These are phyloP conservation scores for Roridomyces roridus DNA, from an alignment of 768 basidiomycete genomes.

Conservation along the genomic window DNA sequence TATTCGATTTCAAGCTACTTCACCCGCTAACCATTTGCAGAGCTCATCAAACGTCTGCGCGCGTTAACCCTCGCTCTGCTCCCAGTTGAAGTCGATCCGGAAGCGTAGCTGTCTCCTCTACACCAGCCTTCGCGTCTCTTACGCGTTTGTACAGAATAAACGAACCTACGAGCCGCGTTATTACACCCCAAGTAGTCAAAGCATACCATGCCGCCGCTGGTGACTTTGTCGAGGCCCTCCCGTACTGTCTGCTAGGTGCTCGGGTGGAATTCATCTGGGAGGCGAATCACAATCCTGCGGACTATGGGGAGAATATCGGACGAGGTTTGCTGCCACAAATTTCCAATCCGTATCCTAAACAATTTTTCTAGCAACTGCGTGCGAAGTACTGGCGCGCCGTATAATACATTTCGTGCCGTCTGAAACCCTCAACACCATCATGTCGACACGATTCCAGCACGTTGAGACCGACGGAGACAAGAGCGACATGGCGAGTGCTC, in stretches of 20 bases:
- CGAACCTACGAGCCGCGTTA: constrained; percentile 82
- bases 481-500: constrained; percentile 75
- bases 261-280: constrained; percentile 83
- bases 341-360: constrained; percentile 3
- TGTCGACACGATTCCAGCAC: constrained; percentile 81
- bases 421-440: constrained; percentile 70
- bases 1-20: background rate
- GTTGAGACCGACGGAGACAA: constrained; percentile 75
- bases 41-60: constrained; percentile 81
- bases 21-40: constrained; percentile 43
- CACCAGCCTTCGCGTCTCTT: background rate
- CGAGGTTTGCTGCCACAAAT: constrained; percentile 54
- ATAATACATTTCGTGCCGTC: constrained; percentile 74
- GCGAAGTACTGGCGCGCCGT: constrained; percentile 82
- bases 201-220: constrained; percentile 85
- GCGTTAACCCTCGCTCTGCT: constrained; percentile 77
- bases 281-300: constrained; percentile 80
- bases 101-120: constrained; percentile 9
- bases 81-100: constrained; percentile 78
- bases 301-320: constrained; percentile 85
- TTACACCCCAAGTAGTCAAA: constrained; percentile 79
- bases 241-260: constrained; percentile 80
- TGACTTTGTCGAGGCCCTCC: constrained; percentile 86
- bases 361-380: constrained; percentile 64
- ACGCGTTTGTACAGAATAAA: constrained; percentile 49